Evolutionary conservation across 139 green algal genomes (phyloP), one percentile per base, ranked within the genome.

Genomic region (Pseudopediastrum boryanum): DNA sequence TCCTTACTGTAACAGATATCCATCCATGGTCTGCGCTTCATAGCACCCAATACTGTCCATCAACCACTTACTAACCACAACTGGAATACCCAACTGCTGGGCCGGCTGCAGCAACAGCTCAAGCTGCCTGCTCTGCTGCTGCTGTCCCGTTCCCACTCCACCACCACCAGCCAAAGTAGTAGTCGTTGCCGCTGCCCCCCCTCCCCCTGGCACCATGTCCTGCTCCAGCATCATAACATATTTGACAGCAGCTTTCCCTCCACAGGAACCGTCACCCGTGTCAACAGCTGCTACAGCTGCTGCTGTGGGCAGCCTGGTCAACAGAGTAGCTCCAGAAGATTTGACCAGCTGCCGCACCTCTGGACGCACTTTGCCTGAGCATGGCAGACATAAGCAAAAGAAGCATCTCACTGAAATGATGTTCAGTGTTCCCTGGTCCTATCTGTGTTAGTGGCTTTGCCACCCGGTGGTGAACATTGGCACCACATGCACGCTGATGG

Each of bases 11-110:
- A n/a, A n/a, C n/a, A n/a, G n/a, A n/a, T n/a, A n/a, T n/a, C n/a
- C n/a, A n/a, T n/a, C n/a, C n/a, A n/a, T n/a, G n/a, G n/a, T n/a
- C n/a, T n/a, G n/a, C n/a, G n/a, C n/a, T n/a, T n/a, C n/a, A n/a
- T n/a, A n/a, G n/a, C n/a, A n/a, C n/a, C n/a, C n/a, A n/a, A 77
- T 27, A 19, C 70, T 68, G 23, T 77, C 70, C 16, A 38, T 29
- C 16, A 77, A n/a, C 70, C 70, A 77, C 0, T 39, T 36, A 36
- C 66, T 51, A 67, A 8, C 27, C 50, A 77, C 3, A 31, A 77
- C 51, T 2, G 31, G 3, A 51, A 77, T 10, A 38, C 70, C 70
- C 7, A 41, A 9, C 36, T 39, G 31, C 39, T 41, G 31, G 13
- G 70, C 70, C 38, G 65, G 70, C n/a, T 43, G 51, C 7, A 68